Evolutionary conservation across 2,329 filamentous ascomycete genomes (phyloP).

Genomic region (Phoma sp.): DNA sequence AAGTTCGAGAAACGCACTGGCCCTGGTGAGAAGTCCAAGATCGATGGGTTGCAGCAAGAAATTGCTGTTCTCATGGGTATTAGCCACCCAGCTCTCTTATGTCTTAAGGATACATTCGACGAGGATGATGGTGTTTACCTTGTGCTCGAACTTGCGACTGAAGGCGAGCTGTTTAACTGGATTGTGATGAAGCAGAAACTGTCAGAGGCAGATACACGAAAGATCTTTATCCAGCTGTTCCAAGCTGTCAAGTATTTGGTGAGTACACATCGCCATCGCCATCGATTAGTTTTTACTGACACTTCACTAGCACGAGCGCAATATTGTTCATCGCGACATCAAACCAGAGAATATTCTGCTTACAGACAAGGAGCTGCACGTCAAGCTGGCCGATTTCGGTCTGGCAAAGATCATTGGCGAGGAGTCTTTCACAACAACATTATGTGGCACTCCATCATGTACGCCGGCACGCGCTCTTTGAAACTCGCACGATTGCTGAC

Average conservation of each 20-base stretch:
- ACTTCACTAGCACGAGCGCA: slow-evolving; percentile 79
- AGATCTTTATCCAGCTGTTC: slow-evolving; percentile 89
- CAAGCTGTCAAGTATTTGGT: slow-evolving; percentile 95
- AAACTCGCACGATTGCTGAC: slow-evolving; percentile 23
- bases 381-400: slow-evolving; percentile 96
- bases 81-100: slow-evolving; percentile 90
- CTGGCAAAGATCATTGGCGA: slow-evolving; percentile 98
- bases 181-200: slow-evolving; percentile 92
- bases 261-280: slow-evolving; percentile 41
- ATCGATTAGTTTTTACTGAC: slow-evolving; percentile 32
- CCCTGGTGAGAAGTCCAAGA: slow-evolving; percentile 81
- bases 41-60: slow-evolving; percentile 89
- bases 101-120: slow-evolving; percentile 93
- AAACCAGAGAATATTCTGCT: slow-evolving; percentile 96
- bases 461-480: slow-evolving; percentile 19
- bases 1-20: slow-evolving; percentile 86
- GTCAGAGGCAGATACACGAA: slow-evolving; percentile 80
- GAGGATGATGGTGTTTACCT: slow-evolving; percentile 90
- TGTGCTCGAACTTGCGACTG: slow-evolving; percentile 85
- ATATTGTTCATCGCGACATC: slow-evolving; percentile 96
- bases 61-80: slow-evolving; percentile 98
- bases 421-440: slow-evolving; percentile 94
- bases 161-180: slow-evolving; percentile 94
- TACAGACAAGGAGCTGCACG: slow-evolving; percentile 79
- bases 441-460: slow-evolving; percentile 95